Evolutionary conservation across 306 rosid genomes (phyloP).

Genomic region (Quercus robur): DNA sequence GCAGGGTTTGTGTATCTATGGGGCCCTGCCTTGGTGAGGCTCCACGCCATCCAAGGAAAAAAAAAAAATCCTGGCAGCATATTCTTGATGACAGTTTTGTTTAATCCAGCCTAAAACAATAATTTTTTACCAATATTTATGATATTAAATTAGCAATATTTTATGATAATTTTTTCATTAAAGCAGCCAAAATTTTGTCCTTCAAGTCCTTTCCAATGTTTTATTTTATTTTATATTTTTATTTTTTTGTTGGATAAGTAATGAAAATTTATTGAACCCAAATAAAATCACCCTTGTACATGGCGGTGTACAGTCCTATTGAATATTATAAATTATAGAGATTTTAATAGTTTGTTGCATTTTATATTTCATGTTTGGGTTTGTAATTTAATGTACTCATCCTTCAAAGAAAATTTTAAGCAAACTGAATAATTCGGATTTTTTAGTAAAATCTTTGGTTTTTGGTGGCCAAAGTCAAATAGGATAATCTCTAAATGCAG

Average conservation of each 20-base stretch:
- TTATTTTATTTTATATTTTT: no score
- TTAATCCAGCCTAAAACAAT: neutral
- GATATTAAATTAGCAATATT: neutral
- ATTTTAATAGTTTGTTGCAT: neutral
- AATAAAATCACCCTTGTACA: no score
- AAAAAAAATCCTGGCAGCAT: neutral
- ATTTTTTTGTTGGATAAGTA: no score
- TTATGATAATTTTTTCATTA: neutral
- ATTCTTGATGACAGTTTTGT: neutral
- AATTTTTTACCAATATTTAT: neutral
- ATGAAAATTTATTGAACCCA: no score
- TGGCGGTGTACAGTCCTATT: neutral
- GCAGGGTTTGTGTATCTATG: no score
- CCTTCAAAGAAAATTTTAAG: neutral
- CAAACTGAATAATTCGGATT: neutral
- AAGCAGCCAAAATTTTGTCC: neutral
- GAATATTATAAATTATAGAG: neutral
- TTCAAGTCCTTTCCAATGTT: neutral
- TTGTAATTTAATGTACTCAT: neutral
- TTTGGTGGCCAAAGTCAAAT: slow-evolving; percentile 9
- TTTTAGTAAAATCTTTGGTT: slow-evolving; percentile 4
- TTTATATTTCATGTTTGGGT: neutral
- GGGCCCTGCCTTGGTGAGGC: no score
- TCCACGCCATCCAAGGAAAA: no score
- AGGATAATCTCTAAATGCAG: neutral